phyloP scores from a whole-genome alignment of 23 red algal genomes.

The Cyanidioschyzon merolae region DNA sequence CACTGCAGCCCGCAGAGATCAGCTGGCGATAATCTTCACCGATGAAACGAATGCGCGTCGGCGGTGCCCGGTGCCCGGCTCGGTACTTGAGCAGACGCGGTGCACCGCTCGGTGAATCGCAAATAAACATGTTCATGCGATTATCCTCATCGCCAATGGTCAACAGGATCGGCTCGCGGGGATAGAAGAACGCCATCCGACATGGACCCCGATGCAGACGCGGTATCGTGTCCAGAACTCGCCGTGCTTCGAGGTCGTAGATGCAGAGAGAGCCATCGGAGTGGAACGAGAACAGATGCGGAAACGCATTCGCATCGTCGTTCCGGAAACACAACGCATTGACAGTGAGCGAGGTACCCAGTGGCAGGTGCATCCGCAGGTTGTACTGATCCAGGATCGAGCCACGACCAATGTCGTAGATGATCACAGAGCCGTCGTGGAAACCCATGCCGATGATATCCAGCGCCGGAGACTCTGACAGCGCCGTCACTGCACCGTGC shows the following conservation, averaged over 20 bases:
- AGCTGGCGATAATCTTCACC: conserved; percentile 68
- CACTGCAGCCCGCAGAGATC: conserved; percentile 53
- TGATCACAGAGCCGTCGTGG: conserved; percentile 31
- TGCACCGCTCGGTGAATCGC: conserved; percentile 27
- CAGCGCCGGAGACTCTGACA: conserved; percentile 58
- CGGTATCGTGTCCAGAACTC: conserved; percentile 25
- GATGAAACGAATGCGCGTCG: conserved; percentile 51
- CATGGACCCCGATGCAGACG: conserved; percentile 45
- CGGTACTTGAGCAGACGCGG: conserved; percentile 53
- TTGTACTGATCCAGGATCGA: background rate
- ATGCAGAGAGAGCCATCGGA: conserved; percentile 43
- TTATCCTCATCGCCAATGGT: conserved; percentile 73
- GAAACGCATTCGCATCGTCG: conserved; percentile 39
- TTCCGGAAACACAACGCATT: conserved; percentile 54
- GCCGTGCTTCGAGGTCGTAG: conserved; percentile 55
- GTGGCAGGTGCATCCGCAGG: background rate
- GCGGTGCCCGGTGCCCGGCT: conserved; percentile 62
- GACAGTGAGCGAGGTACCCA: conserved; percentile 20
- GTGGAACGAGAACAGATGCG: conserved; percentile 38
- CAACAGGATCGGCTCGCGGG: conserved; percentile 49
- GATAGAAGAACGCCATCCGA: conserved; percentile 43
- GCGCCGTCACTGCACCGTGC: conserved; percentile 20
- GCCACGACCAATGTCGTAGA: conserved; percentile 53
- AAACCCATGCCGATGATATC: conserved; percentile 83
- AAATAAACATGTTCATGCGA: conserved; percentile 78